A percentile compares a stretch with the other conserved stretches of the same genome.
These are phyloP conservation scores for Erodium chrysanthum DNA, from an alignment of 441 rosid species.

Conservation along the genomic window DNA sequence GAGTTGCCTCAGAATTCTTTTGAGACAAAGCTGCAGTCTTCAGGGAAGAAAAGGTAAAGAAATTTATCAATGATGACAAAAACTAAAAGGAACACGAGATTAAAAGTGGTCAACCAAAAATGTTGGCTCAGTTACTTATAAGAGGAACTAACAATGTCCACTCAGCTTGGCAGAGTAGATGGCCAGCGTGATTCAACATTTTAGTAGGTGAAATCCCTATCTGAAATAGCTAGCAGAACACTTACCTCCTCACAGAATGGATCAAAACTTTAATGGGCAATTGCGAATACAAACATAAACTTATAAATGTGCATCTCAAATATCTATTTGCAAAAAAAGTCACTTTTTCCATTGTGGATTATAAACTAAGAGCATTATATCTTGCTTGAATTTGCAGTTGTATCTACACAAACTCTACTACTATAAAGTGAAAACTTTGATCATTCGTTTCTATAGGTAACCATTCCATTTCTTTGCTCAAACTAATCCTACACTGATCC, in stretches of 20 bases:
- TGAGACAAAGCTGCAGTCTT: slow-evolving; percentile 90
- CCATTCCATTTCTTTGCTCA: neutral
- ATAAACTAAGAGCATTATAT: neutral
- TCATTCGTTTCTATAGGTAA: neutral
- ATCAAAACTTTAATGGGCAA: neutral
- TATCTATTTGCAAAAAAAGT: no score
- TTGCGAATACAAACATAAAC: neutral
- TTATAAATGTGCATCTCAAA: neutral
- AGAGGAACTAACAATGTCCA: neutral
- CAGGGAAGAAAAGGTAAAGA: slow-evolving; percentile 10
- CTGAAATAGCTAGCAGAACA: neutral
- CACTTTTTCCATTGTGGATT: neutral
- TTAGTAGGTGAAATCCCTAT: neutral
- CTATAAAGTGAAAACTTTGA: neutral
- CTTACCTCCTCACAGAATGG: neutral
- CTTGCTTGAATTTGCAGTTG: neutral
- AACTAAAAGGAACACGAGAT: neutral
- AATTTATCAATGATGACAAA: slow-evolving; percentile 4
- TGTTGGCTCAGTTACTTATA: neutral
- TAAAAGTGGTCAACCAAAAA: neutral
- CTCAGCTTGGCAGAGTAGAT: neutral
- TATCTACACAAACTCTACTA: neutral
- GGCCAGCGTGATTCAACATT: neutral
- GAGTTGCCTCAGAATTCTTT: slow-evolving; percentile 84
- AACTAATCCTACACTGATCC: neutral